phyloP scores from a whole-genome alignment of 345 rosid genomes.

The Corchorus olitorius region DNA sequence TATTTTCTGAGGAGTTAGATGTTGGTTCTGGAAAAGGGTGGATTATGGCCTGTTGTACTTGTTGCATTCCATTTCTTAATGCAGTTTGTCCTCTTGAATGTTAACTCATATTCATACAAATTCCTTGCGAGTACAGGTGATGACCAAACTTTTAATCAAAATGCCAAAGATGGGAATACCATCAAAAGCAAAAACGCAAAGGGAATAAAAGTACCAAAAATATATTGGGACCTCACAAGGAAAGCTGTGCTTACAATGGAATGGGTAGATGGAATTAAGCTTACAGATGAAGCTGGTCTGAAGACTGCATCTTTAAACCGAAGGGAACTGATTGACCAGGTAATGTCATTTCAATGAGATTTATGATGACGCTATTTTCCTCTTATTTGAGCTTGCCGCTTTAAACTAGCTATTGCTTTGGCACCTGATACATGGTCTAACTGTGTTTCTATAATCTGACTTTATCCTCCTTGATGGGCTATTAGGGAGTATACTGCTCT shows the following conservation, averaged over 20 bases:
- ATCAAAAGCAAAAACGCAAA: slow-evolving; percentile 39
- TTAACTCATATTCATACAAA: neutral
- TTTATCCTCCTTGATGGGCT: slow-evolving; percentile 20
- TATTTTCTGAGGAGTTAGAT: neutral
- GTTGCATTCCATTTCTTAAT: neutral
- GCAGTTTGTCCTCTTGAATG: neutral
- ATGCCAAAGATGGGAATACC: slow-evolving; percentile 33
- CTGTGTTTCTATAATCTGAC: neutral
- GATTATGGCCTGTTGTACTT: neutral
- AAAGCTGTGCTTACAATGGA: slow-evolving; percentile 95
- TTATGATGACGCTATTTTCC: neutral
- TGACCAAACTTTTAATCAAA: slow-evolving; percentile 34
- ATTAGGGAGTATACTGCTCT: slow-evolving; percentile 87
- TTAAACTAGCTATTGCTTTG: neutral
- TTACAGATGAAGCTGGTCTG: slow-evolving; percentile 71
- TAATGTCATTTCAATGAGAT: slow-evolving; percentile 23
- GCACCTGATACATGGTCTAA: neutral
- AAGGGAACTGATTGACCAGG: slow-evolving; percentile 85
- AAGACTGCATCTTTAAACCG: slow-evolving; percentile 62
- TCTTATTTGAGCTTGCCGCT: neutral
- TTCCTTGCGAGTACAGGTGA: slow-evolving; percentile 39
- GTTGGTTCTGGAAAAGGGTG: neutral
- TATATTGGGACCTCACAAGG: slow-evolving; percentile 80
- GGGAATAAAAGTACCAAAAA: slow-evolving; percentile 83
- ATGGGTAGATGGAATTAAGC: slow-evolving; percentile 96